Conservation (phyloP, 2,329 filamentous ascomycete genomes). For the Colletotrichum viniferum region DNA sequence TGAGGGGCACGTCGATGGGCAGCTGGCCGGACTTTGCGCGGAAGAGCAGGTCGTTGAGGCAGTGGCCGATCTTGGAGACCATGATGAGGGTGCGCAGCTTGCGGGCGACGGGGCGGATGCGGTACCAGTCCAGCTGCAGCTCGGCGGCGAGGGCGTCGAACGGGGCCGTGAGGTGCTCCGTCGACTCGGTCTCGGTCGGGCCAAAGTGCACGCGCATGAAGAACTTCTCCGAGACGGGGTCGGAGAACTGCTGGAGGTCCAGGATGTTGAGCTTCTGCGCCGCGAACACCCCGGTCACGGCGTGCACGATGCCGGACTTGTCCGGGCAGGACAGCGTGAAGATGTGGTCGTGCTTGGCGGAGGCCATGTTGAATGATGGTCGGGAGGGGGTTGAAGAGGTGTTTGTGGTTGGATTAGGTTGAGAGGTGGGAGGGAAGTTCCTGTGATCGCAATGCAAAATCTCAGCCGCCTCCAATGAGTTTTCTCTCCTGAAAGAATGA, state of each 20-base stretch:
- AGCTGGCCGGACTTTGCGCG: conserved; percentile 76
- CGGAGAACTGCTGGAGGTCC: conserved; percentile 84
- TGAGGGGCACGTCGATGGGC: conserved; percentile 75
- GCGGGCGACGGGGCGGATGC: conserved; percentile 69
- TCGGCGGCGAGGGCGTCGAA: conserved; percentile 66
- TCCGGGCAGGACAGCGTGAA: conserved; percentile 85
- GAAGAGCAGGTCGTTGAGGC: conserved; percentile 83
- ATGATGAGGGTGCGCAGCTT: conserved; percentile 84
- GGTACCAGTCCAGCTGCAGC: conserved; percentile 69
- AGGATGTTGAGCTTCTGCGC: conserved; percentile 78
- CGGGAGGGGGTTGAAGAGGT: background rate
- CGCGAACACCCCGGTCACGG: conserved; percentile 79
- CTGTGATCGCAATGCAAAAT: background rate
- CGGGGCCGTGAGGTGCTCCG: conserved; percentile 55
- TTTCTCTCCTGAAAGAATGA: conserved; percentile 9
- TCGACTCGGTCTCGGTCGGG: conserved; percentile 55
- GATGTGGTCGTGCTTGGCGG: conserved; percentile 52
- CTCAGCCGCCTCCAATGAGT: background rate
- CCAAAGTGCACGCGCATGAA: conserved; percentile 91
- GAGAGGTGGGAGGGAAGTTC: background rate
- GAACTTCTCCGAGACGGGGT: conserved; percentile 75
- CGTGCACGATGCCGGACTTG: conserved; percentile 83
- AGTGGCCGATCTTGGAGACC: conserved; percentile 89
- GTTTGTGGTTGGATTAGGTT: background rate
- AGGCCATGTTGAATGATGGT: conserved; percentile 17